Base-by-base conservation (phyloP, 345 rosid species). In the Murraya paniculata region DNA sequence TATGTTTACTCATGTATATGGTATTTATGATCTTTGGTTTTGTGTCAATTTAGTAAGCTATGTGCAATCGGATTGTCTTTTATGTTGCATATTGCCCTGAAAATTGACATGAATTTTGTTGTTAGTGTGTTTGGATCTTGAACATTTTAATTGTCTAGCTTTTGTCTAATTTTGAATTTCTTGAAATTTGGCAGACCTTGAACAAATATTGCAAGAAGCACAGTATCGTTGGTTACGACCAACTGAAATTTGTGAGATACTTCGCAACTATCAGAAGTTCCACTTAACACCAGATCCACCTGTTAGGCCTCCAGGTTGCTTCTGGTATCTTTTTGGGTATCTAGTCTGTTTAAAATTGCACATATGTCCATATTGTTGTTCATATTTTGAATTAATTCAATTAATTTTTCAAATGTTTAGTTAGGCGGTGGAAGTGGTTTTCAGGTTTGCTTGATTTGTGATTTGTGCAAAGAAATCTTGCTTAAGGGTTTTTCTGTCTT, bases 141-240 rank as follows among this genome's bases (percentile, higher is more conserved):
- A 74, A 38, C 24, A 60, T 71, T 35, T 35, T 65, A 19, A 25
- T 56, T n/a, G 2, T 27, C 41, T 59, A 24, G 33, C 72, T 27
- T 24, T 58, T 7, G 19, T 38, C 53, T 18, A 33, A 4, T 22
- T 7, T 16, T 70, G 68, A 27, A 13, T 57, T 33, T 31, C 33
- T 31, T 82, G 35, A 73, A 56, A 82, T 55, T 67, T 81, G 70
- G 78, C 85, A 86, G 91, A 84, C 68, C 78, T 79, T 77, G 68
- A 57, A 31, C 86, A 84, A 81, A 84, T 88, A 83, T 58, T 84
- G 79, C 77, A 73, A 38, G 91, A 88, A 78, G 87, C 91, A 16
- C 84, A 75, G 58, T 81, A 83, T 66, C 90, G 94, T 36, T 91
- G 94, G 94, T 91, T 89, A 76, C 89, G 92, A 19, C 90, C 92